Evolutionary conservation across 23 red algal species (phyloP), one percentile per base, ranked within the genome.

Genomic region (Gracilaria domingensis): DNA sequence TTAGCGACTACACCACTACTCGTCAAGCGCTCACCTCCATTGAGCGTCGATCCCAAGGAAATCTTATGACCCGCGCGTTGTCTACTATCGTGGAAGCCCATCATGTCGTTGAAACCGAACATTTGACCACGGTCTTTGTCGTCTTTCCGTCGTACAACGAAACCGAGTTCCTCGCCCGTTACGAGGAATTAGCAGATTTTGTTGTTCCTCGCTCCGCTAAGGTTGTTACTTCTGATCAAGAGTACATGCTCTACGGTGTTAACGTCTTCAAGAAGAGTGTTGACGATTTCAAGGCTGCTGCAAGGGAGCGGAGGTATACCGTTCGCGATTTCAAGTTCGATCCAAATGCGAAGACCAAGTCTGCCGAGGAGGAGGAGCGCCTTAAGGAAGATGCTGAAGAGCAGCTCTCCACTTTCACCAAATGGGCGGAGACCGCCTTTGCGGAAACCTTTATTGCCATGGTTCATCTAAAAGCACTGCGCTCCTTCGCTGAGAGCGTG

Each of bases 401-500:
- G 38, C 87, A 86, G 62, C 78, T 74, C 28, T 47, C 28, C 7
- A 70, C 58, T 23, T 94, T 94, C 66, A 75, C 79, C 13, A 83
- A 88, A 47, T 99, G 97, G 97, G 66, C 82, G 9, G 62, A 85
- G 24, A 95, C 90, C 33, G 94, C 94, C 5, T 99, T 90, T 85
- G 87, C 88, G 20, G 97, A 99, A 59, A 86, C 83, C 24, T 92
- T 94, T 49, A 93, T 95, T 48, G 93, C 94, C 42, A 86, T 88
- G 58, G 77, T 95, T 40, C 97, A 99, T 75, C 84, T 99, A 25
- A 99, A 99, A 35, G 93, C 87, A 48, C 34, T 99, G 49, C 93
- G 97, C n/a, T 61, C 93, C 50, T 99, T 96, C 79, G 97, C 95
- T 8, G 97, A 99, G 79, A 91, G 89, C 35, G 97, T 99, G n/a